phyloP scores from a whole-genome alignment of 2,329 filamentous ascomycete genomes.

The Diaporthe aspalathi region DNA sequence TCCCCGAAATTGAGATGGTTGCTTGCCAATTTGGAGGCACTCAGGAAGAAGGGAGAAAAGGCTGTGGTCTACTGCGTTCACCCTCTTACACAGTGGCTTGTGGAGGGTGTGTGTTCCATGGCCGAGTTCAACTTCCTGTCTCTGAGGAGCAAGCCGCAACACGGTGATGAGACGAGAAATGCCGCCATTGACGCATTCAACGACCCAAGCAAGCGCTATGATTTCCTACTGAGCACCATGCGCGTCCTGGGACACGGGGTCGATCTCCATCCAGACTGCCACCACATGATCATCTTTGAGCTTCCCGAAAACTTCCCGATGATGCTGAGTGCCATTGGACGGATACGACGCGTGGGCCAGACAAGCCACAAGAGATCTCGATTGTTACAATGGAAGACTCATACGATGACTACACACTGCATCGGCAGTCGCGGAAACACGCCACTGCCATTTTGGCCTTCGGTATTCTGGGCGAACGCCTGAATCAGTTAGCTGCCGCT shows the following conservation, averaged over 20 bases:
- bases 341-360: constrained; percentile 3
- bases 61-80: constrained; percentile 12
- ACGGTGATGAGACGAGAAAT: background rate
- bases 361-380: background rate
- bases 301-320: constrained; percentile 7
- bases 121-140: constrained; percentile 25
- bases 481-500: background rate
- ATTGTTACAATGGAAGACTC: background rate
- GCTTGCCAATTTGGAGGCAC: background rate
- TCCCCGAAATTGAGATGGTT: constrained; percentile 19
- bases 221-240: constrained; percentile 7
- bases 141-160: background rate
- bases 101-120: constrained; percentile 20
- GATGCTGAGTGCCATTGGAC: constrained; percentile 20
- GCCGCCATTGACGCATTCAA: background rate
- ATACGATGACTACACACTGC: background rate
- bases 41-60: constrained; percentile 17
- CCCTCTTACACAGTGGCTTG: constrained; percentile 15
- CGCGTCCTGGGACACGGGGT: constrained; percentile 4
- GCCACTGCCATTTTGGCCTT: background rate
- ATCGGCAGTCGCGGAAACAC: background rate
- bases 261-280: constrained; percentile 18
- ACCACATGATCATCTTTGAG: constrained; percentile 24
- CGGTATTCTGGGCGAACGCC: background rate
- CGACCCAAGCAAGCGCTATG: background rate